A percentile compares a stretch with the other conserved stretches of the same genome.
phyloP scores from a whole-genome alignment of 1,139 yeast species.

The Casaregolazyma lundiana region DNA sequence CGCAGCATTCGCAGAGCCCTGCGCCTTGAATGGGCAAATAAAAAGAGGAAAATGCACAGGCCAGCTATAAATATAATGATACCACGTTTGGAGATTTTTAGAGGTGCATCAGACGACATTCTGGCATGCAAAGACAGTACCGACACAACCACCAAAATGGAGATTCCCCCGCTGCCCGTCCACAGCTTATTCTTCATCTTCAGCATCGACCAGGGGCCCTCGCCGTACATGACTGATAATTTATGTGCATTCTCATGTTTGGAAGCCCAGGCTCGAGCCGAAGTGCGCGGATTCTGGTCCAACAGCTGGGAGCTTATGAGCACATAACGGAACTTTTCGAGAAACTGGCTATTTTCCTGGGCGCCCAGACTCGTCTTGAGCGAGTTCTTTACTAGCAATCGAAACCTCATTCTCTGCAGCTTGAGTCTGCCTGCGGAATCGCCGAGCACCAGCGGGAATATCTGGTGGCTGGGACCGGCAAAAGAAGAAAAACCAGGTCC shows the following conservation, averaged over 20 bases:
- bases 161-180: conserved; percentile 37
- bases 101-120: conserved; percentile 11
- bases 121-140: conserved; percentile 29
- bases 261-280: background rate
- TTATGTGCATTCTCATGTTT: conserved; percentile 14
- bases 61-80: conserved; percentile 24
- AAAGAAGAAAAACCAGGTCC: background rate
- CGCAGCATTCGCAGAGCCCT: conserved; percentile 33
- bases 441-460: conserved; percentile 23
- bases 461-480: conserved; percentile 10
- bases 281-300: conserved; percentile 24
- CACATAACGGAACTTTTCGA: conserved; percentile 43
- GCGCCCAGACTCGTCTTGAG: conserved; percentile 26
- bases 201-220: conserved; percentile 31
- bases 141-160: conserved; percentile 33
- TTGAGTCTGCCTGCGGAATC: conserved; percentile 17
- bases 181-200: conserved; percentile 24
- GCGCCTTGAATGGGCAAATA: conserved; percentile 34
- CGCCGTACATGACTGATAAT: conserved; percentile 22
- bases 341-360: conserved; percentile 34
- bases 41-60: conserved; percentile 27
- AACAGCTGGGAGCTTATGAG: conserved; percentile 42
- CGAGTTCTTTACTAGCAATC: conserved; percentile 25
- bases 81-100: conserved; percentile 6
- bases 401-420: conserved; percentile 25